These are phyloP conservation scores for Peronospora belbahrii DNA, from an alignment of 352 stramenopile genomes.

Conservation along the genomic window DNA sequence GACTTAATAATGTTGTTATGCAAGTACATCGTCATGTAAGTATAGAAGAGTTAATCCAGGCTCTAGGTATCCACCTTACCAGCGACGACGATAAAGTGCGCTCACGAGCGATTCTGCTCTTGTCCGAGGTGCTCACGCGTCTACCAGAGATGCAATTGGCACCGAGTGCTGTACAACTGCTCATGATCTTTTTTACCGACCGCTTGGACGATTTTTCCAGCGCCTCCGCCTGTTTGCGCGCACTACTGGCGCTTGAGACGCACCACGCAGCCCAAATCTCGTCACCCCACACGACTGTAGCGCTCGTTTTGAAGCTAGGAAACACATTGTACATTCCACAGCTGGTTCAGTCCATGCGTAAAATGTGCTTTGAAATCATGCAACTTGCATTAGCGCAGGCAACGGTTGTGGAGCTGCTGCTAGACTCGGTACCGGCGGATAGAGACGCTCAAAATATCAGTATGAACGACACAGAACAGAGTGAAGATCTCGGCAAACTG, in stretches of 20 bases:
- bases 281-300: conserved; percentile 37
- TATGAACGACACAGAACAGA: conserved; percentile 17
- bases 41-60: conserved; percentile 76
- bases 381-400: conserved; percentile 59
- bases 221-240: conserved; percentile 66
- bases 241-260: conserved; percentile 61
- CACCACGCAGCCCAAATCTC: conserved; percentile 58
- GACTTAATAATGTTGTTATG: conserved; percentile 85
- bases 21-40: conserved; percentile 71
- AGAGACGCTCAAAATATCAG: conserved; percentile 15
- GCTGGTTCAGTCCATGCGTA: conserved; percentile 78
- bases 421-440: conserved; percentile 21
- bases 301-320: conserved; percentile 59
- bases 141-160: conserved; percentile 80
- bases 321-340: conserved; percentile 68
- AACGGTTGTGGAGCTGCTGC: conserved; percentile 42
- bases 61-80: conserved; percentile 63
- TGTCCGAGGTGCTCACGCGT: conserved; percentile 83
- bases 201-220: conserved; percentile 81
- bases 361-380: conserved; percentile 80
- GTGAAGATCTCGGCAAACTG: conserved; percentile 33
- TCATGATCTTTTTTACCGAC: conserved; percentile 81
- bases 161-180: conserved; percentile 56
- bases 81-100: conserved; percentile 74
- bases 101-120: conserved; percentile 68